Percentiles rank a stretch among this genome's conserved stretches.
These are phyloP conservation scores for Trichaptum fuscoviolaceum DNA, from an alignment of 768 basidiomycete species.

Conservation along the genomic window DNA sequence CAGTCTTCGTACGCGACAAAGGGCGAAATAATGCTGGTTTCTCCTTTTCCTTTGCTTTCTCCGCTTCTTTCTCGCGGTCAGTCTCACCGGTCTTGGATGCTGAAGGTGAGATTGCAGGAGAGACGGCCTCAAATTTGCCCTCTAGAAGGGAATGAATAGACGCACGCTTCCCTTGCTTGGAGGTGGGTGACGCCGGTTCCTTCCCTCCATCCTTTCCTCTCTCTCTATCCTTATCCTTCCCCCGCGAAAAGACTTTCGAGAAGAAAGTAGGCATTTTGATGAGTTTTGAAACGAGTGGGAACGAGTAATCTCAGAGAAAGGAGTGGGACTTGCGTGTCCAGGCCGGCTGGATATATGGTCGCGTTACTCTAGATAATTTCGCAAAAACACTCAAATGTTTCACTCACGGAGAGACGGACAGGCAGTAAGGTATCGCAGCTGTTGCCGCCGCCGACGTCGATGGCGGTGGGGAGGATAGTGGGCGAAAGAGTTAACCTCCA, in stretches of 20 bases:
- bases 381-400: background rate
- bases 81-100: conserved; percentile 20
- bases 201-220: conserved; percentile 63
- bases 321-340: background rate
- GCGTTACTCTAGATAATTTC: background rate
- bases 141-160: conserved; percentile 51
- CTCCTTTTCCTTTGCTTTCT: conserved; percentile 27
- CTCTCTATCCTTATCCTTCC: conserved; percentile 25
- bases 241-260: conserved; percentile 55
- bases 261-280: conserved; percentile 57
- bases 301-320: background rate
- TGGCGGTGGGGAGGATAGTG: background rate
- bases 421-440: background rate
- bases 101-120: conserved; percentile 38
- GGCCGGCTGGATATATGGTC: background rate
- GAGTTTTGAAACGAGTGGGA: background rate
- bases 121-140: conserved; percentile 71
- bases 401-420: background rate
- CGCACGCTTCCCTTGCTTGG: conserved; percentile 21
- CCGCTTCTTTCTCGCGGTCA: conserved; percentile 25
- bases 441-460: background rate
- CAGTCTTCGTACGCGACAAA: conserved; percentile 28
- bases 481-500: background rate
- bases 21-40: conserved; percentile 41
- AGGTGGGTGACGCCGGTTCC: conserved; percentile 31